Evolutionary conservation across 208 protist species (phyloP), one percentile per base, ranked within the genome.

Genomic region (Angomonas ambiguus): DNA sequence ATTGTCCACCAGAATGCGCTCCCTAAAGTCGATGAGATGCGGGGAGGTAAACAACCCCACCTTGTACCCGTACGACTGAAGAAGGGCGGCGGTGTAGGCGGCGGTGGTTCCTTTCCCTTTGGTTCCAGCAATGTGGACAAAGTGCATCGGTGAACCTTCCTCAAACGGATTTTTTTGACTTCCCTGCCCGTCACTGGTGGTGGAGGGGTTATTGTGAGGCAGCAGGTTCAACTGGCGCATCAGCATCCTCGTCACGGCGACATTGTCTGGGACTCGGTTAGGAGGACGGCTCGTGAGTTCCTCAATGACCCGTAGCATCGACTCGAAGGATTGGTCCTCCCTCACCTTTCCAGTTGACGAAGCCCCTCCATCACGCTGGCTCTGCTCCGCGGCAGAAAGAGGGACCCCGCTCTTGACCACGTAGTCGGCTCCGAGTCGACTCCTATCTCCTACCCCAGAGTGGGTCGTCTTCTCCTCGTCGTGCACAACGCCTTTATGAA

Each of bases 91-190:
- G 2, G 81, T 93, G 77, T 93, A 96, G 10, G 83, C 74, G 8
- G 82, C 77, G 5, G 91, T 95, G 0, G 88, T 93, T 24, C 94
- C 94, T 58, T 97, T 97, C 3, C 94, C 94, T 55, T 97, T 97
- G 0, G 94, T 97, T 45, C 94, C 94, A 28, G 94, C 85, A 10
- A 97, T 76, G 65, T 97, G 94, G 20, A 97, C 88, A 69, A 94
- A 88, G 60, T 98, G 94, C 68, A 99, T 87, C 66, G 90, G 88
- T 30, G 93, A 79, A 55, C 98, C 84, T 41, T 41, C 35, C 35
- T 13, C 8, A 41, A 41, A 41, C 35, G 35, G 35, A 41, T 41
- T 41, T 13, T 41, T 41, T 41, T 41, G 35, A 41, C 30, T 22
- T 32, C 16, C 11, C 24, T 25, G 31, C 3, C 24, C 16, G 10